Conservation (phyloP, 2,329 filamentous ascomycete species). For the Apiospora arundinis region DNA sequence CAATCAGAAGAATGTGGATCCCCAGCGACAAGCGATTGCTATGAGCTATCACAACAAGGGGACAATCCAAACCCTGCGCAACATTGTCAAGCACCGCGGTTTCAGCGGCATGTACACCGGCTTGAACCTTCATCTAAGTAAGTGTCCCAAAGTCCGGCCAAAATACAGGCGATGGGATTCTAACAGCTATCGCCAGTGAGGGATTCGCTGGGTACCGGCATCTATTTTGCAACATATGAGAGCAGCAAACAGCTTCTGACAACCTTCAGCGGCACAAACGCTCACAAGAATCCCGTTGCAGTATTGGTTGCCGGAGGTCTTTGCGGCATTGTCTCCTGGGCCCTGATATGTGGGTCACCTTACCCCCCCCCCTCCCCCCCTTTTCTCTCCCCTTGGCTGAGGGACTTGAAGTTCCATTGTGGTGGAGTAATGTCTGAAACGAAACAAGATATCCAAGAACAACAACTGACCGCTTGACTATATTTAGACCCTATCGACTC, state of each 20-base stretch:
- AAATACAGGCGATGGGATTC: not conserved
- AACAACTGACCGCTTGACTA: constrained; percentile 1
- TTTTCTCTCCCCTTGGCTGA: not conserved
- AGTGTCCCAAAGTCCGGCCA: constrained; percentile 42
- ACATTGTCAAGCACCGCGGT: constrained; percentile 78
- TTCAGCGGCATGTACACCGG: constrained; percentile 79
- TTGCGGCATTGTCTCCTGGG: constrained; percentile 86
- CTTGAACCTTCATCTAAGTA: constrained; percentile 78
- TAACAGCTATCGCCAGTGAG: constrained; percentile 59
- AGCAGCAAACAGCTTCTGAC: constrained; percentile 83
- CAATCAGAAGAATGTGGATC: constrained; percentile 54
- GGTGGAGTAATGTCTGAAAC: constrained; percentile 9
- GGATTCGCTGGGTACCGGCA: constrained; percentile 81
- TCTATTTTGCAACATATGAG: constrained; percentile 91
- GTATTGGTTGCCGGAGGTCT: constrained; percentile 80
- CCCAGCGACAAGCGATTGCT: constrained; percentile 64
- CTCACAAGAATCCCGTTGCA: constrained; percentile 79
- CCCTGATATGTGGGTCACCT: constrained; percentile 68
- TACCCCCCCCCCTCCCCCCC: not conserved
- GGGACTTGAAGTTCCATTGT: constrained; percentile 4
- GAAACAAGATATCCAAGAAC: not conserved
- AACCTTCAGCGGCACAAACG: constrained; percentile 72
- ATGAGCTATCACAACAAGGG: constrained; percentile 80
- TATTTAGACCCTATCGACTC: constrained; percentile 73
- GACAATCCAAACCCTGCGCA: constrained; percentile 76